phyloP scores from a whole-genome alignment of 768 basidiomycete genomes.

The Rhizopogon rudus region DNA sequence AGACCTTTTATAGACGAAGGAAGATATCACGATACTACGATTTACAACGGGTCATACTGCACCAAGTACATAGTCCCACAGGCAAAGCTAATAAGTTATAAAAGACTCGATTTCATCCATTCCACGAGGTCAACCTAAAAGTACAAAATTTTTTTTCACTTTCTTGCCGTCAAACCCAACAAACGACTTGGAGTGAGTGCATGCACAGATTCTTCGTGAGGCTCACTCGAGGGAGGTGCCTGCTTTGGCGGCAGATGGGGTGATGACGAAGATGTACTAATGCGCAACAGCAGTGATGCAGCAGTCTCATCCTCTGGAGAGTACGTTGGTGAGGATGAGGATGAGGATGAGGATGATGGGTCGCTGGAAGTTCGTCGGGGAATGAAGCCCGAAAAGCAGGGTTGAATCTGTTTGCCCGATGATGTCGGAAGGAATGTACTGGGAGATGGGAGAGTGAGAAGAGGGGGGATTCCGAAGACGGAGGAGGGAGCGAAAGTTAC shows the following conservation, averaged over 20 bases:
- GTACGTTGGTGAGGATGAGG: slow-evolving; percentile 17
- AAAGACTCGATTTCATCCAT: not conserved
- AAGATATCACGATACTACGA: not conserved
- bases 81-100: not conserved
- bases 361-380: slow-evolving; percentile 12
- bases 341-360: slow-evolving; percentile 17
- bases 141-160: not conserved
- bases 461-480: slow-evolving; percentile 31
- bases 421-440: slow-evolving; percentile 13
- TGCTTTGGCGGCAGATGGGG: slow-evolving; percentile 5
- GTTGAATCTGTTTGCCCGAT: slow-evolving; percentile 11
- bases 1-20: no score
- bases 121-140: no score
- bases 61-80: not conserved
- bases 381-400: slow-evolving; percentile 17
- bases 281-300: slow-evolving; percentile 62
- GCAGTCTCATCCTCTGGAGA: slow-evolving; percentile 66
- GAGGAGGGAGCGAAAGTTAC: slow-evolving; percentile 42
- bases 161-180: slow-evolving; percentile 12
- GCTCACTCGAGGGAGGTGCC: not conserved
- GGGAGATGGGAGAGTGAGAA: slow-evolving; percentile 35
- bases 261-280: slow-evolving; percentile 34
- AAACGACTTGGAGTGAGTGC: slow-evolving; percentile 24
- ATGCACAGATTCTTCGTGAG: not conserved
- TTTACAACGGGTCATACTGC: not conserved